Conservation (phyloP, 306 rosid genomes). For the Arachis hypogaea region DNA sequence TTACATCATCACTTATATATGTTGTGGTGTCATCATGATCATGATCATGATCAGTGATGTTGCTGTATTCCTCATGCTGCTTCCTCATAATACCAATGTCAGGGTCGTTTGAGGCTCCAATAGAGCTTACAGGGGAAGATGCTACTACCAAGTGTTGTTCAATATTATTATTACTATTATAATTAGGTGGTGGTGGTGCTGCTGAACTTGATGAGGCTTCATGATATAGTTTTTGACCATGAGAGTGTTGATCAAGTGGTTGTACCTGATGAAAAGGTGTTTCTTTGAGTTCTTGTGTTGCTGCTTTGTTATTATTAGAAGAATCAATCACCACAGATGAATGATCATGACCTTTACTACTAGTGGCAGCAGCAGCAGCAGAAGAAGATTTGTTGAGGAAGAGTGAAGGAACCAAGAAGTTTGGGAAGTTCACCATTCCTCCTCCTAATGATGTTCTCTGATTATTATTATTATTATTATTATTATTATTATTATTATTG, state of each 20-base stretch:
- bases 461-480: conserved; percentile 22
- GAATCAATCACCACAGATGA: conserved; percentile 25
- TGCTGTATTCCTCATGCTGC: conserved; percentile 23
- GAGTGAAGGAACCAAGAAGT: conserved; percentile 41
- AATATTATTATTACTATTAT: not conserved
- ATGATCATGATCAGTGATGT: conserved; percentile 37
- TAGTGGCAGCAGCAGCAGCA: not conserved
- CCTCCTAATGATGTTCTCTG: not conserved
- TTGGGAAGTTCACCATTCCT: conserved; percentile 42
- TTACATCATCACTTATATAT: conserved; percentile 52
- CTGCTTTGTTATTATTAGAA: not conserved
- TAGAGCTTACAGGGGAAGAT: conserved; percentile 50
- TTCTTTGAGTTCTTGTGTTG: conserved; percentile 22
- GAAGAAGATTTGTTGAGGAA: conserved; percentile 32
- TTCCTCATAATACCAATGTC: conserved; percentile 16
- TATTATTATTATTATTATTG: conserved; percentile 13
- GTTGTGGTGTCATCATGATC: conserved; percentile 13
- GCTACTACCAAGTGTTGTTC: conserved; percentile 15
- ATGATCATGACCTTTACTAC: conserved; percentile 1
- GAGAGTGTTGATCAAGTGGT: conserved; percentile 38
- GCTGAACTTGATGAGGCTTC: conserved; percentile 3
- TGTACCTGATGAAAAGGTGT: not conserved
- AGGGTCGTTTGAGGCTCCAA: conserved; percentile 57
- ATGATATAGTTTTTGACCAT: not conserved
- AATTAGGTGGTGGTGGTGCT: not conserved